Evolutionary conservation across 2,329 filamentous ascomycete genomes (phyloP), one percentile per base, ranked within the genome.

Genomic region (Decorospora gaudefroyi): DNA sequence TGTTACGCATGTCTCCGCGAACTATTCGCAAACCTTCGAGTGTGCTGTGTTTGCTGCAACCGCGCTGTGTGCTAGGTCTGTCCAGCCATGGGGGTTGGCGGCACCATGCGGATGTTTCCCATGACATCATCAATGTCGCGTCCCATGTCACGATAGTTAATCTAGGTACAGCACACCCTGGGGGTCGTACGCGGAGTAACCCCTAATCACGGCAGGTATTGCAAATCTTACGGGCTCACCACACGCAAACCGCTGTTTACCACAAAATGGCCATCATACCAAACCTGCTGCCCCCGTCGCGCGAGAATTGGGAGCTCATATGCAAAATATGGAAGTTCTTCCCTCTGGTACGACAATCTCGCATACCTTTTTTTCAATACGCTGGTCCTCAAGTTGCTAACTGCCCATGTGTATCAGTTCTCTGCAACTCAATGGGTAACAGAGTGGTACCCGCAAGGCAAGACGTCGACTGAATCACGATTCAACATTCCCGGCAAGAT

Each of bases 401-500:
- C 19, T 12, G 19, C 7, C 19, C 15, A 46, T 23, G 17, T 57
- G 37, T 31, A 42, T 53, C 31, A 95, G 90, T 64, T 90, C 52
- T 85, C 85, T 0, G 79, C 83, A 1, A 37, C 82, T 15, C 90
- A 96, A 82, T 95, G 87, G 85, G 12, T 70, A 11, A 46, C 85
- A 42, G 79, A 82, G 42, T 96, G 83, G 80, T 93, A 96, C 69
- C 88, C 88, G 36, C 90, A 92, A 76, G 93, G 93, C 69, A 97
- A 97, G 73, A 96, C 91, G 2, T 95, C 90, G 3, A 79, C 84
- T 12, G 65, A 78, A 3, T 90, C 86, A 59, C 74, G 74, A 9
- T 76, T 93, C 67, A 99, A 99, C 72, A 71, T 97, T n/a, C 88
- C 91, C 1, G 93, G 93, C 49, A 88, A 88, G 59, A 75, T 89